phyloP scores from a whole-genome alignment of 805 yeast genomes.

The Candida manassasensis region DNA sequence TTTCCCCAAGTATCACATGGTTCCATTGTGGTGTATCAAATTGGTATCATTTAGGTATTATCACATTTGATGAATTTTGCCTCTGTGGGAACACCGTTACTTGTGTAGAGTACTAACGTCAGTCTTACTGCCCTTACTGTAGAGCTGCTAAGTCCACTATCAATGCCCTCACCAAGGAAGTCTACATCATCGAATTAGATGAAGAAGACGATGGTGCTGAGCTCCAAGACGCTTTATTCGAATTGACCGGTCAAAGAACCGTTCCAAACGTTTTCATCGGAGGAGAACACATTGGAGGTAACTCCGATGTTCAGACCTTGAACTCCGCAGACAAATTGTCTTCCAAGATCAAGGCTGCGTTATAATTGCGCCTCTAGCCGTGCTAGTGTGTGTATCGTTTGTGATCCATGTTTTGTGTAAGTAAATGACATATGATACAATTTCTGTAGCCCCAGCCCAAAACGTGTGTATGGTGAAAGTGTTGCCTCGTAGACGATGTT shows the following conservation, averaged over 20 bases:
- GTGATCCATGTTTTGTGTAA: too few relatives aligned
- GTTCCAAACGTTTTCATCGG: slow-evolving; percentile 90
- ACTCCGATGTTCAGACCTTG: slow-evolving; percentile 79
- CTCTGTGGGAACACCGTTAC: too few relatives aligned
- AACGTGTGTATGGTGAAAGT: too few relatives aligned
- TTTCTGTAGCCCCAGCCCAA: too few relatives aligned
- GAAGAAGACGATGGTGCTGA: slow-evolving; percentile 65
- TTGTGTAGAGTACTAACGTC: slow-evolving; percentile 13
- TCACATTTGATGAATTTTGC: too few relatives aligned
- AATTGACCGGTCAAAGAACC: slow-evolving; percentile 84
- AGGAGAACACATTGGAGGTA: slow-evolving; percentile 94
- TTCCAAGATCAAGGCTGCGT: slow-evolving; percentile 33
- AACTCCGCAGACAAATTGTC: slow-evolving; percentile 58
- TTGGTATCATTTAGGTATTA: too few relatives aligned
- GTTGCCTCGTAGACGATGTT: too few relatives aligned
- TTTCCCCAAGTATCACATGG: too few relatives aligned
- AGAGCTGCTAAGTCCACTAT: slow-evolving; percentile 41
- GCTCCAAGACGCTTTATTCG: slow-evolving; percentile 71
- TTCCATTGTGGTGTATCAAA: too few relatives aligned
- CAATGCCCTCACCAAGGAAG: slow-evolving; percentile 37
- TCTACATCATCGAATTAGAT: slow-evolving; percentile 54
- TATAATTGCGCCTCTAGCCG: slow-evolving; percentile 15
- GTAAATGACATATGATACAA: too few relatives aligned
- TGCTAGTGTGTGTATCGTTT: too few relatives aligned
- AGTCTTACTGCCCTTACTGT: slow-evolving; percentile 43